Conservation (phyloP, 257 asterid species). For the Lycium barbarum region DNA sequence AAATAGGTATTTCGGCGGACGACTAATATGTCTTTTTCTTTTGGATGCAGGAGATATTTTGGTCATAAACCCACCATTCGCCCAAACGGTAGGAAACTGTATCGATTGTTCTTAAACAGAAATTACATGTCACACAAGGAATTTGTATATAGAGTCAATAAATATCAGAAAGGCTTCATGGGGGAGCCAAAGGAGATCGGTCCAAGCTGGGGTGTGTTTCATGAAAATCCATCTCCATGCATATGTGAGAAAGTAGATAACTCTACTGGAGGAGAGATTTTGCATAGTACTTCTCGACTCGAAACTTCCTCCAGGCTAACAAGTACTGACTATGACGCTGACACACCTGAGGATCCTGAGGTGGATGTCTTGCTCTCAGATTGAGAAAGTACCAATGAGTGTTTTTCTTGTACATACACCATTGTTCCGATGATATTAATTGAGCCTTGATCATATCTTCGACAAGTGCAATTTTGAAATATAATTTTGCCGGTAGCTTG, state of each 20-base stretch:
- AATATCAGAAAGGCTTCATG: constrained; percentile 82
- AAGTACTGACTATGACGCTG: constrained; percentile 54
- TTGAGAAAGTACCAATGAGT: constrained; percentile 35
- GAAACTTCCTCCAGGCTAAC: constrained; percentile 50
- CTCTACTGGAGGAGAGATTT: constrained; percentile 41
- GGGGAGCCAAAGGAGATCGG: constrained; percentile 90
- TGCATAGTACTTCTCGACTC: background rate
- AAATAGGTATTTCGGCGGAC: background rate
- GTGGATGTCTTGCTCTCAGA: constrained; percentile 84
- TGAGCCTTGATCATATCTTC: background rate
- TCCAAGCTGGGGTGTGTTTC: constrained; percentile 93
- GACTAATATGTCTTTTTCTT: constrained; percentile 17
- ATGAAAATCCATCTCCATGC: constrained; percentile 90
- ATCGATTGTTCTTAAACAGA: constrained; percentile 63
- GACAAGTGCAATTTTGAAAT: background rate
- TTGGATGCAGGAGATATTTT: constrained; percentile 83
- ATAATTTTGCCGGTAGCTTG: background rate
- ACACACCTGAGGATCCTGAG: constrained; percentile 69
- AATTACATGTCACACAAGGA: constrained; percentile 80
- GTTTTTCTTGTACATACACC: background rate
- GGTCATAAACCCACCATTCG: constrained; percentile 96
- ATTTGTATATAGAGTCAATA: constrained; percentile 59
- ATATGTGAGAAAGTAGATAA: constrained; percentile 68
- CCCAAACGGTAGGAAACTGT: constrained; percentile 84
- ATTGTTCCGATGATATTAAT: background rate